These are phyloP conservation scores for Pleoardoris graminearum DNA, from an alignment of 2,329 filamentous ascomycete genomes.

Conservation along the genomic window DNA sequence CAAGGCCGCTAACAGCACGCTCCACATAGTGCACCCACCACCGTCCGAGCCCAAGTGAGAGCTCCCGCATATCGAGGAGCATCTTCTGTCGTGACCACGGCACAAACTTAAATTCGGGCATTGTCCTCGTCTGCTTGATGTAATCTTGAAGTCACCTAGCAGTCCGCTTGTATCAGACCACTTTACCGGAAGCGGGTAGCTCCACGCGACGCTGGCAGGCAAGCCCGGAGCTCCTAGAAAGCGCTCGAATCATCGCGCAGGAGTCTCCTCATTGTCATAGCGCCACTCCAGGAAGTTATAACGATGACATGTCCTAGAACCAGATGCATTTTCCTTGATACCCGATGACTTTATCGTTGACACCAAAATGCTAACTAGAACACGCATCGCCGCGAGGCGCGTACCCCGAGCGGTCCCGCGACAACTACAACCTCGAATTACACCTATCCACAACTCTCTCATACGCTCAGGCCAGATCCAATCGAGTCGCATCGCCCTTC, in stretches of 20 bases:
- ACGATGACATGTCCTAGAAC: slow-evolving; percentile 16
- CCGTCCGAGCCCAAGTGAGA: background rate
- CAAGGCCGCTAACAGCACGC: slow-evolving; percentile 10
- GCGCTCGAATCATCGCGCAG: slow-evolving; percentile 20
- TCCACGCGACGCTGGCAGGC: background rate
- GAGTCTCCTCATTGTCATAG: slow-evolving; percentile 6
- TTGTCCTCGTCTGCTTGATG: background rate
- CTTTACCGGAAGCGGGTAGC: background rate
- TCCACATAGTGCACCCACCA: background rate
- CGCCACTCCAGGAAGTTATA: slow-evolving; percentile 25
- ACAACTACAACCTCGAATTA: slow-evolving; percentile 21
- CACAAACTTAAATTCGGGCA: background rate
- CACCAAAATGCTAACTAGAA: slow-evolving; percentile 42
- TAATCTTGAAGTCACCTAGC: background rate
- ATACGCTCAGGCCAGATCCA: slow-evolving; percentile 7
- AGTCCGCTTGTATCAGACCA: background rate
- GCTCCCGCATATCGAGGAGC: background rate
- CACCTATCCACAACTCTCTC: slow-evolving; percentile 30
- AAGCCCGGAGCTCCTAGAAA: slow-evolving; percentile 16
- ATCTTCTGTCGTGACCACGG: background rate
- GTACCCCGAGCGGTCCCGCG: slow-evolving; percentile 26
- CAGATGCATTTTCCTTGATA: slow-evolving; percentile 10
- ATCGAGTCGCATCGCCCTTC: slow-evolving; percentile 35
- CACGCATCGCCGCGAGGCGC: slow-evolving; percentile 41
- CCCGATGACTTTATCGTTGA: slow-evolving; percentile 5